A percentile compares a stretch with the other conserved stretches of the same genome.
phyloP scores from a whole-genome alignment of 2,329 filamentous ascomycete genomes.

The Penicillium corylophilum region DNA sequence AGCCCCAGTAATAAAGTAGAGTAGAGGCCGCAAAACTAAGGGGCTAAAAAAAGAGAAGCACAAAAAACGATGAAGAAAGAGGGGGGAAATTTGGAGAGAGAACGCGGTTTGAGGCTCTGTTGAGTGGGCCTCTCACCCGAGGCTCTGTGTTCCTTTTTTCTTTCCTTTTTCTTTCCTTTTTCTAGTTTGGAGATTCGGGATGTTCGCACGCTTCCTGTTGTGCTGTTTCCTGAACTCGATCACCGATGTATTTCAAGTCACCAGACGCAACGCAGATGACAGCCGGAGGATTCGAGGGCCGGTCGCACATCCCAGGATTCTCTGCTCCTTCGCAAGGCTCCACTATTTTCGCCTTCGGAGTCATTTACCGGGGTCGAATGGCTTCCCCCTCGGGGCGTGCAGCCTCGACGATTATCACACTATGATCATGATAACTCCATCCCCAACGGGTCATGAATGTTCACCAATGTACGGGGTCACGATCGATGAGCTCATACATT shows the following conservation, averaged over 20 bases:
- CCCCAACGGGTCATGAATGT: no score
- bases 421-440: no score
- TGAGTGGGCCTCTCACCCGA: conserved; percentile 1
- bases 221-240: background rate
- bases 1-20: background rate
- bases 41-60: background rate
- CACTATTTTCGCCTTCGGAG: background rate
- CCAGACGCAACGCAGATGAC: conserved; percentile 1
- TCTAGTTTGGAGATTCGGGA: no score
- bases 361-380: background rate
- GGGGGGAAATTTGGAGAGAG: background rate
- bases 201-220: background rate
- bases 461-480: no score
- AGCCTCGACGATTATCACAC: no score
- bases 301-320: background rate
- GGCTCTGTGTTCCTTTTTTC: background rate
- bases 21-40: background rate
- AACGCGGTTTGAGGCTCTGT: conserved; percentile 3
- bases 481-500: background rate
- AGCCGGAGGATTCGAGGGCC: conserved; percentile 4
- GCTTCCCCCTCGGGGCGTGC: background rate
- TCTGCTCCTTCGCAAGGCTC: background rate
- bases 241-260: background rate
- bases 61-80: background rate
- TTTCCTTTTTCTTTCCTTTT: background rate